Base-by-base conservation (phyloP, 345 rosid species). In the Pseudoturritis turrita region DNA sequence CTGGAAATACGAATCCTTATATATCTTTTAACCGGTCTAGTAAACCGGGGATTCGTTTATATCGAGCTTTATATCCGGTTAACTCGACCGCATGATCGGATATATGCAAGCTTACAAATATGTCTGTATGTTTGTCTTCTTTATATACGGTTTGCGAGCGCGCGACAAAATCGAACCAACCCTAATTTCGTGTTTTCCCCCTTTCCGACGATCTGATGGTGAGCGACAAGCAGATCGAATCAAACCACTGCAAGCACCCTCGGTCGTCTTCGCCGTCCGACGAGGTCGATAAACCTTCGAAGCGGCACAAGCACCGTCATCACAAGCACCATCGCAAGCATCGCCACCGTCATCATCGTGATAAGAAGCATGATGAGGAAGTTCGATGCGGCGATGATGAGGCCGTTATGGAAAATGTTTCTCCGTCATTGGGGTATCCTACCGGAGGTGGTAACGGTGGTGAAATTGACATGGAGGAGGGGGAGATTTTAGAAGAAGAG, bases 401-500 rank as follows among this genome's bases (percentile, higher is more conserved):
- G 23, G 17, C 39, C 15, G 51, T 3, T 18, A 8, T 7, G 50
- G 18, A 7, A 6, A 11, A 6, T 14, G 51, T 11, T 59, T 59
- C 47, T 66, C 50, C 74, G 71, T 41, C 75, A 46, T 68, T 72
- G 31, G 58, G 62, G 37, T 67, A 41, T 69, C 41, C 70, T 40
- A 4, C 26, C 26, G 26, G 26, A 25, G 3, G 3, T 25, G 3
- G 26, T 3, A 19, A 63, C 68, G 15, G 62, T 37, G 50, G 60
- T 52, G 87, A 84, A 52, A 82, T 86, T 55, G 90, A 85, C 31
- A 77, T 87, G 78, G 97, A 91, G 80, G 96, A 89, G 71, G 97
- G 97, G 36, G 96, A 91, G 82, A 89, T 91, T 78, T 84, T 83
- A 4, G 96, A 86, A 9, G 96, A 91, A 51, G 90, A 81, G 4